Base-by-base conservation (phyloP, 2,329 filamentous ascomycete species). In the Diaporthe caulivora region DNA sequence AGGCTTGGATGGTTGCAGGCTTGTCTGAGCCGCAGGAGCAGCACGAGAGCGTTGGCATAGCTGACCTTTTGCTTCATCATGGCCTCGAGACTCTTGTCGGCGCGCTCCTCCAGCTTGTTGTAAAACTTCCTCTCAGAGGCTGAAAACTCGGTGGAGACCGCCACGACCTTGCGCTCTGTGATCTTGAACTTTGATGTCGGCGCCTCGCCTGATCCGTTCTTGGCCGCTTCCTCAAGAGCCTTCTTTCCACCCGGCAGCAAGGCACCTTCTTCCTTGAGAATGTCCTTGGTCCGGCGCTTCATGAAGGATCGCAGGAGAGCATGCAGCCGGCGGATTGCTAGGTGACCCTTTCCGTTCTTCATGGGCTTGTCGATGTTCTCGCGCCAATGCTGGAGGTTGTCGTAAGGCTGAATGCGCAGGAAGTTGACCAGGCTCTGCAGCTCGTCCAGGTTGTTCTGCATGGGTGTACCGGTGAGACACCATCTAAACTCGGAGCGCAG, bases 391-490 rank as follows among this genome's bases (percentile, higher is more conserved):
- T 90, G 88, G 26, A 98, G 86, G 72, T 98, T 92, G 79, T 97
- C 92, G 80, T 97, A 98, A 0, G 97, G 97, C 77, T 94, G 93
- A 80, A 99, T 98, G 21, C 94, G 92, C 49, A 99, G 87, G 82
- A 99, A 99, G 75, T 92, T 94, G 81, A 99, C 94, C 70, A 99
- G 85, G 77, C 95, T 97, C 80, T 99, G 97, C 68, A 99, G 86
- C 82, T 99, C 97, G 77, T 99, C 97, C 8, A 99, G 89, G 78
- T 98, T 98, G 84, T 99, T 99, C 81, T 99, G 97, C 92, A 99
- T 95, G 0, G 97, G 97, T 1, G 97, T 99, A 70, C 97, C 97
- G 0, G 95, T 98, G 75, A 99, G 85, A 80, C 97, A 98, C 97
- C 97, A 99, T 75, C 97, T 90, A 79, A 98, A 98, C 81, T 97